Evolutionary conservation across 805 yeast species (phyloP), one percentile per base, ranked within the genome.

Genomic region (Metschnikowia drakensbergensis): DNA sequence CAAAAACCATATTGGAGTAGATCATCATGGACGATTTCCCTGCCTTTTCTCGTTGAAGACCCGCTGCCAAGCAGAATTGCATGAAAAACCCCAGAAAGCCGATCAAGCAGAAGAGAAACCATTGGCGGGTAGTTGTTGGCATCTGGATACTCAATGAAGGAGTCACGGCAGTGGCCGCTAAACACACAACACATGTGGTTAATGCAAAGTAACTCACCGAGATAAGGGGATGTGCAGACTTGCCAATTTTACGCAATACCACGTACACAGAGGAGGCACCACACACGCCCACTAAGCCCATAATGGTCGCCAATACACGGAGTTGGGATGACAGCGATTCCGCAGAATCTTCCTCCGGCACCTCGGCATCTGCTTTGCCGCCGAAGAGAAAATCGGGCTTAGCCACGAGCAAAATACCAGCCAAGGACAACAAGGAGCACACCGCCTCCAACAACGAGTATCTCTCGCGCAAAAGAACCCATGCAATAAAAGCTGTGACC

Each of bases 61-160:
- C 97, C 6, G 88, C 81, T 0, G 97, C 87, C 42, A 87, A 66
- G 33, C 84, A 68, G 58, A 82, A 83, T 64, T 91, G 97, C 83
- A 85, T 86, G 51, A 82, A 67, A 65, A 90, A 91, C 0, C 97
- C 97, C 46, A 86, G 76, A 2, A 84, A 52, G 2, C 96, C 96
- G 50, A 88, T 75, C 23, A 76, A 61, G 1, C 68, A 47, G 53
- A 90, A 76, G 22, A 86, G 66, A 2, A 68, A 54, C 94, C 96
- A 87, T 63, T 88, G 92, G 57, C 69, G 70, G 1, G 55, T 28
- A n/a, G 79, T 77, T 13, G 74, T 76, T 1, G 96, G 96, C 1
- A 78, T 55, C 49, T 74, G 80, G 62, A 87, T 82, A 2, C 76
- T 59, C 48, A 84, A 65, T 1, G 81, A 76, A 0, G 95, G 92